Evolutionary conservation across 176 grass and related monocot genomes (phyloP).

Genomic region (Zea mays): DNA sequence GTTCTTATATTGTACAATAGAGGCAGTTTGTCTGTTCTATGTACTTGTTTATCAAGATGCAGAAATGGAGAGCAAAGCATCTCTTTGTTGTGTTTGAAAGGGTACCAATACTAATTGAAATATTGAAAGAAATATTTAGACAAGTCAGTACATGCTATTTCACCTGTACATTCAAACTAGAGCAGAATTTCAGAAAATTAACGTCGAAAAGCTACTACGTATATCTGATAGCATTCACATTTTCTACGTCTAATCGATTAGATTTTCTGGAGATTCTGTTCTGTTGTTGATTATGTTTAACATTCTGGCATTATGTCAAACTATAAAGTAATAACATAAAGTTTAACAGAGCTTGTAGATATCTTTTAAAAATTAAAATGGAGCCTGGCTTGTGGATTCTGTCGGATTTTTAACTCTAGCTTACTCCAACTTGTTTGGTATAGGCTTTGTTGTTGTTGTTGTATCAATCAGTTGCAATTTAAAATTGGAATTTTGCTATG

Average conservation of each 20-base stretch:
- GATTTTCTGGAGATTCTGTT: neutral
- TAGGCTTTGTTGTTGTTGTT: no score
- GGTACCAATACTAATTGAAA: neutral
- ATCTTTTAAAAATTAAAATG: neutral
- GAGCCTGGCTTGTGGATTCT: no score
- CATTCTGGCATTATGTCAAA: neutral
- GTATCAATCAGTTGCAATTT: slow-evolving; percentile 11
- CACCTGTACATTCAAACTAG: neutral
- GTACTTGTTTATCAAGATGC: slow-evolving; percentile 4
- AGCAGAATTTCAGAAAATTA: neutral
- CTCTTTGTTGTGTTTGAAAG: neutral
- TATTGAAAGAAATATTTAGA: neutral
- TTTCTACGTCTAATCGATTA: neutral
- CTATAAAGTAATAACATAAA: neutral
- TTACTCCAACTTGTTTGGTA: no score
- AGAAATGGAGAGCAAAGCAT: slow-evolving; percentile 9
- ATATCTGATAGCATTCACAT: neutral
- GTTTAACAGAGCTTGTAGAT: neutral
- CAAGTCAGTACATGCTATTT: neutral
- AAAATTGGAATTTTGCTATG: slow-evolving; percentile 17
- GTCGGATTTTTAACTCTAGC: no score
- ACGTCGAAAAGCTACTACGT: neutral
- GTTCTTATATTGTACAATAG: neutral
- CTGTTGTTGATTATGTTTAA: slow-evolving; percentile 15
- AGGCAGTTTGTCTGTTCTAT: neutral